Percentiles rank a stretch among this genome's conserved stretches.
Evolutionary conservation across 306 rosid genomes (phyloP).

Genomic region (Acacia confusa): DNA sequence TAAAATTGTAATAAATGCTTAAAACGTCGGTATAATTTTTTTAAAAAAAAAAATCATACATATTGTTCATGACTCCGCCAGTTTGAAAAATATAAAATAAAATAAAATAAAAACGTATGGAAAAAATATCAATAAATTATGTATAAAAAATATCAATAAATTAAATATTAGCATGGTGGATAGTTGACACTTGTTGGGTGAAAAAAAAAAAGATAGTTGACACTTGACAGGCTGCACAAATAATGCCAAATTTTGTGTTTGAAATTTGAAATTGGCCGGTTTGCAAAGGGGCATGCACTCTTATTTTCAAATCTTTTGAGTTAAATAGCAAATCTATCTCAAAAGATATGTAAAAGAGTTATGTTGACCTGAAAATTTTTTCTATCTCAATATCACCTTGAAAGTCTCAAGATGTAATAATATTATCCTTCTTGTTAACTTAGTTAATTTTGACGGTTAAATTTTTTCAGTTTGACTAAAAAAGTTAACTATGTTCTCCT

Average conservation of each 20-base stretch:
- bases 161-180: background rate
- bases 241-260: background rate
- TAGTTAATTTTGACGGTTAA: no score
- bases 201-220: no score
- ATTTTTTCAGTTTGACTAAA: no score
- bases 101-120: background rate
- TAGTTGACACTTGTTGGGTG: background rate
- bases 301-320: background rate
- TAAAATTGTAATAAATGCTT: background rate
- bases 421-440: no score
- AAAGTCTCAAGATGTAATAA: no score
- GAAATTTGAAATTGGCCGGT: background rate
- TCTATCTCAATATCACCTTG: no score
- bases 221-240: background rate
- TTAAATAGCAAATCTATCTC: no score
- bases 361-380: no score
- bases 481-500: no score
- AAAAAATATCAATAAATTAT: background rate
- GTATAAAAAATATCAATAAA: background rate
- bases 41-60: background rate
- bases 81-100: background rate
- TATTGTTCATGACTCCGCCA: background rate
- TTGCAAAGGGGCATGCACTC: background rate
- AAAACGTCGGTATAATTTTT: background rate
- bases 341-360: no score